Percentiles rank a stretch among this genome's conserved stretches.
Conservation (phyloP, 805 yeast species). For the Teunomyces cretensis region DNA sequence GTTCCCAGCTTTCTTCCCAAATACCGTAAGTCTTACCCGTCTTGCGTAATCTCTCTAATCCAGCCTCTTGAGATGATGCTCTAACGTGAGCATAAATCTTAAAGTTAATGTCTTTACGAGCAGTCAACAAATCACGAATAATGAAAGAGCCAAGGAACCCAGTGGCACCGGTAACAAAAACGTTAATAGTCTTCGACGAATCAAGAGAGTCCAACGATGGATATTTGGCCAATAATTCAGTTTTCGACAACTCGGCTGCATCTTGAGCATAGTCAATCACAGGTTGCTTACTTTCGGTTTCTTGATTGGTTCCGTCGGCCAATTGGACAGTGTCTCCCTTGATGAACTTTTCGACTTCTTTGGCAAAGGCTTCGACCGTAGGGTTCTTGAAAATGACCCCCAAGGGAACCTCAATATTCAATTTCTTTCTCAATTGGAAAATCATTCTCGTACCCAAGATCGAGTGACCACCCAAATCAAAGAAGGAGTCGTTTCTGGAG, state of each 20-base stretch:
- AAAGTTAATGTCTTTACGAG: constrained; percentile 50
- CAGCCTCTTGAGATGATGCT: constrained; percentile 67
- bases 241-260: constrained; percentile 53
- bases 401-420: constrained; percentile 80
- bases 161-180: constrained; percentile 92
- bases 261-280: constrained; percentile 63
- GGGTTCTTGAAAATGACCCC: constrained; percentile 90
- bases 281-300: constrained; percentile 23
- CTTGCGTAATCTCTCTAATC: constrained; percentile 69
- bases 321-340: constrained; percentile 49
- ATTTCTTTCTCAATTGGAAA: constrained; percentile 78
- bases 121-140: constrained; percentile 65
- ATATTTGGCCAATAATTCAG: constrained; percentile 44
- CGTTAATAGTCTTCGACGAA: constrained; percentile 44
- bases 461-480: constrained; percentile 97
- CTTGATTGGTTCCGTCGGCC: constrained; percentile 27
- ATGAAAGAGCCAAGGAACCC: constrained; percentile 95
- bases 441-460: constrained; percentile 96
- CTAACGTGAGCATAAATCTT: constrained; percentile 87
- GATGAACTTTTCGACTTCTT: constrained; percentile 60
- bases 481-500: constrained; percentile 82
- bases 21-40: constrained; percentile 82
- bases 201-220: constrained; percentile 42
- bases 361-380: constrained; percentile 76
- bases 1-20: constrained; percentile 63